Evolutionary conservation across 2,329 filamentous ascomycete genomes (phyloP), one percentile per base, ranked within the genome.

Genomic region (Magnaporthiopsis poae): DNA sequence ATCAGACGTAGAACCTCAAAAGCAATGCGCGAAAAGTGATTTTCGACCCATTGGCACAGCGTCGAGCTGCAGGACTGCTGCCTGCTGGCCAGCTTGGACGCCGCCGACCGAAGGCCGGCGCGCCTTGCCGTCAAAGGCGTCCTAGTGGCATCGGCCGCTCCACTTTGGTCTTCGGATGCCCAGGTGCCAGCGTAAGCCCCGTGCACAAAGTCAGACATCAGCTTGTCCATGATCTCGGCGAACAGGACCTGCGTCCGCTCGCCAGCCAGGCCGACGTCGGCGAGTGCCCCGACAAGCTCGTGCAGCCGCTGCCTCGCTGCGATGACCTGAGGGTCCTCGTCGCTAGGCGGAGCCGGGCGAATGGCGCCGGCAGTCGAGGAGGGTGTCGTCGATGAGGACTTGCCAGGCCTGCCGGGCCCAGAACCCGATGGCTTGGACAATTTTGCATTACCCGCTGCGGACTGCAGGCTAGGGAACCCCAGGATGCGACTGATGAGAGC

Each of bases 221-320:
- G 80, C 52, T 78, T 77, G 72, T 91, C 83, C 81, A 92, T 88
- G 33, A 89, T 82, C 74, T 89, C 86, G 21, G 89, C 90, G 71
- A 92, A 88, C 52, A 90, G 80, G 36, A 89, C 83, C 72, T 92
- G 88, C 65, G 90, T 90, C 63, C 79, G 81, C 71, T 90, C 87
- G 33, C 88, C 88, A 1, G 87, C 87, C 25, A 92, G 77, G 0
- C 90, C 90, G 29, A 91, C 85, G 62, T 84, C 81, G 70, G 83
- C 79, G 21, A 92, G 77, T 11, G 85, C 83, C 63, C 84, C 81
- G 1, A 90, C 78, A 25, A 91, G 76, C 60, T 80, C 74, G 36
- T 85, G 75, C 62, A 90, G 76, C 64, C 85, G 81, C 39, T 80
- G 77, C 52, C 81, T 79, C 4, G 65, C 59, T 35, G 60, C 65